These are phyloP conservation scores for Eutrema heterophyllum DNA, from an alignment of 345 rosid genomes.

Conservation along the genomic window DNA sequence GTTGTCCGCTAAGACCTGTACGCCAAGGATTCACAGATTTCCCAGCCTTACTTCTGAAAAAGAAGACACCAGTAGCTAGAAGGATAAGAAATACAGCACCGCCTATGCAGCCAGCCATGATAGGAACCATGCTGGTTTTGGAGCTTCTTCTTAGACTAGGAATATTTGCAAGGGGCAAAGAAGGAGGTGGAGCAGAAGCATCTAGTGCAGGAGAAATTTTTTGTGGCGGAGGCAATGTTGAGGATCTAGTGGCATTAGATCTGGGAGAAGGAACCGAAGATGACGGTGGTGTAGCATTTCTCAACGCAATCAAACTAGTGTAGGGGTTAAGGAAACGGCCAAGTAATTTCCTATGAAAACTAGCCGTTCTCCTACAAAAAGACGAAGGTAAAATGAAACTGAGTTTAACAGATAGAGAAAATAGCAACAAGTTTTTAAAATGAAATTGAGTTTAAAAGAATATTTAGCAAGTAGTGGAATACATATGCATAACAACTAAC, in stretches of 20 bases:
- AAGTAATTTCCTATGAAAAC: conserved; percentile 27
- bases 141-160: conserved; percentile 11
- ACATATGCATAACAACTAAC: background rate
- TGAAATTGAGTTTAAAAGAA: no score
- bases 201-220: background rate
- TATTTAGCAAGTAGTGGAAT: no score
- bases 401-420: background rate
- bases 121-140: background rate
- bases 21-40: conserved; percentile 86
- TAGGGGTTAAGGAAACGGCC: conserved; percentile 11
- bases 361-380: conserved; percentile 7
- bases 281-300: background rate
- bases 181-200: conserved; percentile 27
- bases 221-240: background rate
- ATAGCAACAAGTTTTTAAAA: background rate
- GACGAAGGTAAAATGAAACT: background rate
- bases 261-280: conserved; percentile 1
- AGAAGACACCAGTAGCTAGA: conserved; percentile 36
- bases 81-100: conserved; percentile 29
- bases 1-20: conserved; percentile 92
- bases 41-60: conserved; percentile 58
- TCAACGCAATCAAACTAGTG: background rate
- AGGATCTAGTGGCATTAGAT: background rate
- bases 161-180: background rate
- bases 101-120: conserved; percentile 35